These are phyloP conservation scores for Medicago arabica DNA, from an alignment of 306 rosid genomes.

Conservation along the genomic window DNA sequence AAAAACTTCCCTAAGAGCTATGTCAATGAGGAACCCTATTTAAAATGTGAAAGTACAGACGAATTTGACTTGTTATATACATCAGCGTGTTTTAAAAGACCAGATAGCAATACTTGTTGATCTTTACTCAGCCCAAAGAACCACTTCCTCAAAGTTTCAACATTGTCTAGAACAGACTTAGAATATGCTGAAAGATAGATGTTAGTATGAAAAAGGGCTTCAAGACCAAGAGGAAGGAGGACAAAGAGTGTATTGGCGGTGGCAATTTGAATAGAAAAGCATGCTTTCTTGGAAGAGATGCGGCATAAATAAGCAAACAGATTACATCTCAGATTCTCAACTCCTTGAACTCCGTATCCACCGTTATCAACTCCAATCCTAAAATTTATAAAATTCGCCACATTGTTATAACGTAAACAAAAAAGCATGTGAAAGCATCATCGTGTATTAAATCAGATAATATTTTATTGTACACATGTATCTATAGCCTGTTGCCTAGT, in stretches of 20 bases:
- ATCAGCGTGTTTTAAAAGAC: constrained; percentile 46
- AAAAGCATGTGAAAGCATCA: neutral
- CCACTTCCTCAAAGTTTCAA: constrained; percentile 61
- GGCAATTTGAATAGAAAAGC: constrained; percentile 63
- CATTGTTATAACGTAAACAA: constrained; percentile 23
- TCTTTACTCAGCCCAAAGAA: constrained; percentile 61
- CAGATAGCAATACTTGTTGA: constrained; percentile 58
- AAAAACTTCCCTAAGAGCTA: constrained; percentile 21
- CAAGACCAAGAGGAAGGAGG: constrained; percentile 63
- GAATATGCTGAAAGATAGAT: constrained; percentile 36
- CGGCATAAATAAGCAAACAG: constrained; percentile 46
- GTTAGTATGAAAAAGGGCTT: constrained; percentile 54
- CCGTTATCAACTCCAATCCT: constrained; percentile 73
- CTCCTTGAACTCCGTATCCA: constrained; percentile 70
- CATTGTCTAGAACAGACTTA: constrained; percentile 46
- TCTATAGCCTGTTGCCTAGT: neutral
- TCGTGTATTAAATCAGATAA: constrained; percentile 14
- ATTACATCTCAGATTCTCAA: constrained; percentile 59
- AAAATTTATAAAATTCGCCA: constrained; percentile 35
- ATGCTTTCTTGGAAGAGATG: constrained; percentile 44
- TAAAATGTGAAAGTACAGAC: constrained; percentile 33
- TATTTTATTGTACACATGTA: neutral
- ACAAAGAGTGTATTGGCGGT: constrained; percentile 57
- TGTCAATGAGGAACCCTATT: constrained; percentile 25
- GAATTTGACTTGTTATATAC: constrained; percentile 31